A percentile compares a stretch with the other conserved stretches of the same genome.
phyloP scores from a whole-genome alignment of 352 stramenopile species.

The Globisporangium paroecandrum region DNA sequence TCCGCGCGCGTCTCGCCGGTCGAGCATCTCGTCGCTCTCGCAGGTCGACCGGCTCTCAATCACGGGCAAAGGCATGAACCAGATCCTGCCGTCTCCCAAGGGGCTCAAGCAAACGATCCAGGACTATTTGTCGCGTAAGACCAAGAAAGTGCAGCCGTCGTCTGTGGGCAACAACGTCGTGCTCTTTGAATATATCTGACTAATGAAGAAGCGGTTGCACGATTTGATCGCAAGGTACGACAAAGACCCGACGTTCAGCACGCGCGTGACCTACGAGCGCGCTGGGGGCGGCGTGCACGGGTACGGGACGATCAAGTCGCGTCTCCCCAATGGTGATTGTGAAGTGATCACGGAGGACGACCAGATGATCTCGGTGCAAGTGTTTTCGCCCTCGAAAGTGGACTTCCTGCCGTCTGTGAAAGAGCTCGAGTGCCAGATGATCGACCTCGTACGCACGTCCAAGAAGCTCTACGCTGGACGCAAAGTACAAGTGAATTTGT shows the following conservation, averaged over 20 bases:
- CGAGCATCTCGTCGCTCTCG: conserved; percentile 62
- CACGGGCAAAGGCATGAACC: conserved; percentile 46
- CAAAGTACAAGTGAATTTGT: conserved; percentile 71
- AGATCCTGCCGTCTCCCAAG: conserved; percentile 46
- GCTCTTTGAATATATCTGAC: conserved; percentile 27
- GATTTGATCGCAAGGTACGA: conserved; percentile 11
- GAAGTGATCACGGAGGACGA: conserved; percentile 62
- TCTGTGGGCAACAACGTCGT: conserved; percentile 21
- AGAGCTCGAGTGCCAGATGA: conserved; percentile 54
- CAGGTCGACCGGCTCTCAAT: conserved; percentile 59
- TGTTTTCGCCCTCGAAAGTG: conserved; percentile 37
- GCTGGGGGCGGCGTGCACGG: conserved; percentile 32
- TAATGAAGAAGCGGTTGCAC: conserved; percentile 31
- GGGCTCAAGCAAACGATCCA: conserved; percentile 58
- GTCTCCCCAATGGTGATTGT: conserved; percentile 37
- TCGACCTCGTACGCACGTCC: conserved; percentile 36
- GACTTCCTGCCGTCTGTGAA: conserved; percentile 56
- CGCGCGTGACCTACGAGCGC: conserved; percentile 50
- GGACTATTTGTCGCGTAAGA: conserved; percentile 62
- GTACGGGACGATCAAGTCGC: conserved; percentile 61
- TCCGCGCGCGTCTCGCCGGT: conserved; percentile 38
- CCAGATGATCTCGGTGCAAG: conserved; percentile 54
- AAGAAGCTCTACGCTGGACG: conserved; percentile 58
- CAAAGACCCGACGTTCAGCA: conserved; percentile 19
- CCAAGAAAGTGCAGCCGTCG: conserved; percentile 63